Evolutionary conservation across 2,329 filamentous ascomycete species (phyloP).

Genomic region (Fusarium nygamai): DNA sequence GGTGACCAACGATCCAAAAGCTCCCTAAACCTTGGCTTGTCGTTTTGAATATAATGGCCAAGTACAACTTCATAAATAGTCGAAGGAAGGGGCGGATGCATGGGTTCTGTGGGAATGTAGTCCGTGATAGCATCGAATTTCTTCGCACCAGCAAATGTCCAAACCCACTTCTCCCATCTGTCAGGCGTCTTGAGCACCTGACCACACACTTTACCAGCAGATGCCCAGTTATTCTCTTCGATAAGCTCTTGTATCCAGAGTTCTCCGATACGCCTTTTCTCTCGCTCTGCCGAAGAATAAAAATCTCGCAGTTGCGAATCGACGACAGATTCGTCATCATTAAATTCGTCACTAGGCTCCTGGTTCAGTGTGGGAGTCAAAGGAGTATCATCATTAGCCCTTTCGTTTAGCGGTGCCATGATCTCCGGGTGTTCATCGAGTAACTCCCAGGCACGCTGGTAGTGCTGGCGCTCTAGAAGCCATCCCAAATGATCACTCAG

Average conservation of each 20-base stretch:
- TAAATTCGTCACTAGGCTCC: slow-evolving; percentile 69
- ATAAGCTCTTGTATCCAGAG: slow-evolving; percentile 92
- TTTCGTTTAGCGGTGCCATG: slow-evolving; percentile 56
- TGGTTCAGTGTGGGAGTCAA: slow-evolving; percentile 55
- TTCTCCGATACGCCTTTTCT: slow-evolving; percentile 91
- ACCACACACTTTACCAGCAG: slow-evolving; percentile 82
- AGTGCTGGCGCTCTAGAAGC: slow-evolving; percentile 83
- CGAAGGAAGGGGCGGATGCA: slow-evolving; percentile 81
- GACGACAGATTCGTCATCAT: slow-evolving; percentile 70
- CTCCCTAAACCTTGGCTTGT: slow-evolving; percentile 79
- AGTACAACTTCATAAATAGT: slow-evolving; percentile 90
- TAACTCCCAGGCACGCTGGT: slow-evolving; percentile 88
- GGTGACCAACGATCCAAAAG: slow-evolving; percentile 85
- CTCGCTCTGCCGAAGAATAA: slow-evolving; percentile 78
- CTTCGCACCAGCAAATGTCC: slow-evolving; percentile 85
- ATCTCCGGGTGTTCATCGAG: slow-evolving; percentile 88
- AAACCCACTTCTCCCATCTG: slow-evolving; percentile 96
- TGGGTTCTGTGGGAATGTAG: slow-evolving; percentile 80
- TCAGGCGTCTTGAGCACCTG: slow-evolving; percentile 82
- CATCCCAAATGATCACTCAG: slow-evolving; percentile 85
- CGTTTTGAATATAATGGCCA: slow-evolving; percentile 84
- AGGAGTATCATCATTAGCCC: slow-evolving; percentile 51
- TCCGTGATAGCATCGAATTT: slow-evolving; percentile 91
- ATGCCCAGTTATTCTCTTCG: slow-evolving; percentile 75
- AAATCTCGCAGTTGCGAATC: slow-evolving; percentile 67